phyloP scores from a whole-genome alignment of 108 stramenopile species.

The Discostella pseudostelligera region DNA sequence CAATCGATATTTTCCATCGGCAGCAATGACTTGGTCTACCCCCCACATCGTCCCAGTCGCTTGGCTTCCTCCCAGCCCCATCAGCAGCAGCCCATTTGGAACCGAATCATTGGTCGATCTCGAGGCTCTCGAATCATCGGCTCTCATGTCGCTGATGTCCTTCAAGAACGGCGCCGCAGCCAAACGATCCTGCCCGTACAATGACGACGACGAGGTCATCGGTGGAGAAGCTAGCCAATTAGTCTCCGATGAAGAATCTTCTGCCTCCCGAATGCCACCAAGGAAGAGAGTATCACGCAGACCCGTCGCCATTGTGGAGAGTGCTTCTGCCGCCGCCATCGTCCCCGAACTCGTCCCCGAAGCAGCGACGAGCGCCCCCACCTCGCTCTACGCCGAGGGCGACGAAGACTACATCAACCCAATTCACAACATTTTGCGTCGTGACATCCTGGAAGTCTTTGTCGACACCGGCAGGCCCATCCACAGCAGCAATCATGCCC shows the following conservation, averaged over 20 bases:
- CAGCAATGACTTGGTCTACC: background rate
- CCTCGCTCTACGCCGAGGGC: conserved; percentile 19
- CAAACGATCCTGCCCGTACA: background rate
- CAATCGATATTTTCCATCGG: no score
- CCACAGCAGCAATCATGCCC: background rate
- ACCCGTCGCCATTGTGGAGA: background rate
- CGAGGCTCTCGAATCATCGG: conserved; percentile 6
- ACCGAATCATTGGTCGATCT: background rate
- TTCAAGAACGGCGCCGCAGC: background rate
- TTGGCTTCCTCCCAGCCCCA: background rate
- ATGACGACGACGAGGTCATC: background rate
- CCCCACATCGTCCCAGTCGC: background rate
- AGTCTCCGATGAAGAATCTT: conserved; percentile 1
- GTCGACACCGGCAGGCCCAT: conserved; percentile 5
- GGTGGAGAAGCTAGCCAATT: background rate
- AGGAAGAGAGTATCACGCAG: background rate
- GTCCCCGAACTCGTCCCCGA: background rate
- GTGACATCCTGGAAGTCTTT: conserved; percentile 25
- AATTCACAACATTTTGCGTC: conserved; percentile 28
- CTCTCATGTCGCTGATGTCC: background rate
- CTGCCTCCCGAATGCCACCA: conserved; percentile 1
- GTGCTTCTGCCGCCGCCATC: background rate
- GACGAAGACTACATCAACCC: conserved; percentile 25
- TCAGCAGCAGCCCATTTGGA: background rate
- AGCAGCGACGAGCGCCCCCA: conserved; percentile 5